These are phyloP conservation scores for Oryza meyeriana DNA, from an alignment of 176 grass and related monocot species.

Conservation along the genomic window DNA sequence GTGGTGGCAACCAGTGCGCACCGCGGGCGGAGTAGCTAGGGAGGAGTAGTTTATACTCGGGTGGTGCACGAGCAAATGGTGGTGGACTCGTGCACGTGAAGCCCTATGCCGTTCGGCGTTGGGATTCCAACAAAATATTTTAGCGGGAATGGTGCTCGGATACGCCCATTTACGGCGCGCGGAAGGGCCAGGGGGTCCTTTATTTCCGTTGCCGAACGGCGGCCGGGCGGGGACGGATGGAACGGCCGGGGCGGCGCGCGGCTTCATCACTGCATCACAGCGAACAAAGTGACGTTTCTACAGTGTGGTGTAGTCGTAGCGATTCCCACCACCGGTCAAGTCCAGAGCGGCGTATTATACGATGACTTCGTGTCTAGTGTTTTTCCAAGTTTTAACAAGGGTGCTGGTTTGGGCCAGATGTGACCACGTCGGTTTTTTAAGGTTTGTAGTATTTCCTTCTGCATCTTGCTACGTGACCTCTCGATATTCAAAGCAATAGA, in stretches of 20 bases:
- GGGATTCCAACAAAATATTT: slow-evolving; percentile 59
- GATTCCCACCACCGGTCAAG: no score
- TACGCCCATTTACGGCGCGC: slow-evolving; percentile 7
- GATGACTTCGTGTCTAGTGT: not conserved
- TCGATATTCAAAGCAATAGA: no score
- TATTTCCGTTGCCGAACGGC: slow-evolving; percentile 21
- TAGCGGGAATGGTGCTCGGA: slow-evolving; percentile 41
- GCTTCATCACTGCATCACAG: not conserved
- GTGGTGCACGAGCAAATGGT: not conserved
- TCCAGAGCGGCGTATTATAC: no score
- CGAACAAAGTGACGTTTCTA: not conserved
- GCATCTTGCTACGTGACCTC: no score
- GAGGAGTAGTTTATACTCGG: not conserved
- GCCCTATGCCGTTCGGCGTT: not conserved
- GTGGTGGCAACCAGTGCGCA: no score
- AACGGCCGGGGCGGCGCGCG: not conserved
- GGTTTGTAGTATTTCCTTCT: not conserved
- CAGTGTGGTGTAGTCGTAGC: not conserved
- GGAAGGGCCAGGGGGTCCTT: not conserved
- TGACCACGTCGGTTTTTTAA: not conserved
- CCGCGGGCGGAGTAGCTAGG: no score
- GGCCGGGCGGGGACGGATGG: not conserved
- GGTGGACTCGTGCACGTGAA: slow-evolving; percentile 42
- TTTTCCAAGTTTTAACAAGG: not conserved
- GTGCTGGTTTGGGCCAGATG: not conserved